phyloP scores from a whole-genome alignment of 2,329 filamentous ascomycete genomes.

The Colletotrichum filicis region DNA sequence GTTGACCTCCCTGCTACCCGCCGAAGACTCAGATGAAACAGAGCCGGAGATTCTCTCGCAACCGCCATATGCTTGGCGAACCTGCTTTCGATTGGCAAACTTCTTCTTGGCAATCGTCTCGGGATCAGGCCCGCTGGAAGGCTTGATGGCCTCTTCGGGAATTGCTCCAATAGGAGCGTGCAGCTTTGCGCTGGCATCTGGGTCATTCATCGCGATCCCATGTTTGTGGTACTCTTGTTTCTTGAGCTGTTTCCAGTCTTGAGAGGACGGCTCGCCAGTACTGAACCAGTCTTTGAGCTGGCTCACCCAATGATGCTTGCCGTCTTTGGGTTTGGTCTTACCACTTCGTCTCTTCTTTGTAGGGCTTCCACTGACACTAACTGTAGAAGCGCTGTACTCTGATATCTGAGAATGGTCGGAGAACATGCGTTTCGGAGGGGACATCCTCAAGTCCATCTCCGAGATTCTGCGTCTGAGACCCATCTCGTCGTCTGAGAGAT shows the following conservation, averaged over 20 bases:
- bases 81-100: constrained; percentile 45
- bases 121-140: constrained; percentile 56
- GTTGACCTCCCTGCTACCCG: constrained; percentile 45
- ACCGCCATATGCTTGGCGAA: constrained; percentile 41
- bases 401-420: constrained; percentile 35
- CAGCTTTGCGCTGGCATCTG: constrained; percentile 56
- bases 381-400: constrained; percentile 40
- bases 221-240: constrained; percentile 54
- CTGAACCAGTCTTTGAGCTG: constrained; percentile 61
- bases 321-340: constrained; percentile 43
- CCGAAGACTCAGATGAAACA: constrained; percentile 49
- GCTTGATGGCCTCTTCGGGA: constrained; percentile 57
- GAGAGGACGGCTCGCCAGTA: constrained; percentile 60
- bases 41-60: constrained; percentile 44
- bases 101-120: constrained; percentile 55
- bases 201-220: constrained; percentile 56
- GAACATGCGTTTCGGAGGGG: constrained; percentile 17
- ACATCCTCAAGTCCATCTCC: constrained; percentile 28
- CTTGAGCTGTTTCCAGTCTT: constrained; percentile 59
- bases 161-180: constrained; percentile 57
- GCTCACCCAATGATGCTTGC: constrained; percentile 50
- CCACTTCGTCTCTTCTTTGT: constrained; percentile 24
- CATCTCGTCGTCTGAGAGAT: constrained; percentile 17
- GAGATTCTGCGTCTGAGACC: constrained; percentile 19
- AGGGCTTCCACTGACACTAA: constrained; percentile 32